Evolutionary conservation across 352 stramenopile genomes (phyloP).

Genomic region (Globisporangium acanthophoron): DNA sequence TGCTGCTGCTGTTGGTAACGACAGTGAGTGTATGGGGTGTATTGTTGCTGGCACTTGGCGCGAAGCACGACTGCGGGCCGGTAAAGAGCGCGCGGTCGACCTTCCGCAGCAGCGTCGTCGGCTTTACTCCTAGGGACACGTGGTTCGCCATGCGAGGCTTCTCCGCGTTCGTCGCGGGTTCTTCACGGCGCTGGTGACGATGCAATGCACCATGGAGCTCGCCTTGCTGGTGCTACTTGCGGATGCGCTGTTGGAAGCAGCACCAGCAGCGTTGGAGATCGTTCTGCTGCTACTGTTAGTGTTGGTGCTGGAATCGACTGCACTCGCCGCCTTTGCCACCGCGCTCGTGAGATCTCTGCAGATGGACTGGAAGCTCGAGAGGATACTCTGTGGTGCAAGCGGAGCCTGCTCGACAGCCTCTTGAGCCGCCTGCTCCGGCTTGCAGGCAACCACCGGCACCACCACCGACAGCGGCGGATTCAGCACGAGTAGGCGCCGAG

Average conservation of each 20-base stretch:
- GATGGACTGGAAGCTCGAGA: constrained; percentile 20
- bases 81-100: constrained; percentile 22
- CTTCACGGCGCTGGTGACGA: background rate
- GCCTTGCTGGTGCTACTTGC: constrained; percentile 1
- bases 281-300: constrained; percentile 4
- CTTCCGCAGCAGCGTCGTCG: constrained; percentile 25
- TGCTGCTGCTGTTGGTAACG: constrained; percentile 1
- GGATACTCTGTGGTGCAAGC: constrained; percentile 32
- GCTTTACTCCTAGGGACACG: constrained; percentile 8
- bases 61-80: constrained; percentile 13
- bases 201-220: background rate
- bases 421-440: background rate
- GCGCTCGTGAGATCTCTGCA: constrained; percentile 4
- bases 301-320: constrained; percentile 4
- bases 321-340: background rate
- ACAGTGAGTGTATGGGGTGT: constrained; percentile 1
- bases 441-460: background rate
- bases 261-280: background rate
- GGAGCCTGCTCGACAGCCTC: constrained; percentile 2
- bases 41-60: constrained; percentile 10
- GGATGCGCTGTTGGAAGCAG: background rate
- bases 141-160: constrained; percentile 11
- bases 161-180: background rate
- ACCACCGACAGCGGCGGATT: constrained; percentile 13
- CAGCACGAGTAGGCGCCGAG: constrained; percentile 28